Evolutionary conservation across 805 yeast genomes (phyloP), one percentile per base, ranked within the genome.

Genomic region (Suhomyces sp.): DNA sequence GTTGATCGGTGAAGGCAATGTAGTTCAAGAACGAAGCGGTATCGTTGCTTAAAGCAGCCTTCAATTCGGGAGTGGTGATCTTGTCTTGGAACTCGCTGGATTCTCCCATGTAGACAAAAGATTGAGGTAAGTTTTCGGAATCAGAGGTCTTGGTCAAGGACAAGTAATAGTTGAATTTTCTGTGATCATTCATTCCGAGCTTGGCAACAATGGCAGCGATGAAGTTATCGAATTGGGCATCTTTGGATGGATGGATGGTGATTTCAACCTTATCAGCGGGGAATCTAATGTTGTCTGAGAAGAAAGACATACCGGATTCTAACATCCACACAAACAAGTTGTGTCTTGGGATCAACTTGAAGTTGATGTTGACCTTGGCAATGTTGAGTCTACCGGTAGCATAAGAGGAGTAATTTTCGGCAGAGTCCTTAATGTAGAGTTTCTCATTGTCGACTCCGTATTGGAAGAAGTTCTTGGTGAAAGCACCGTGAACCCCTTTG

Each of bases 381-480:
- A 93, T 73, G 58, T 87, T 82, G 40, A 77, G 67, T 60, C 98
- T 81, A 43, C 98, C 98, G 38, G 95, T 76, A 27, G 96, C 95
- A 57, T 87, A 93, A 23, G 85, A 69, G 68, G 74, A 62, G 59
- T 62, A 87, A 40, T 71, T 66, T 48, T 82, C 80, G 17, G 80
- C 65, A 31, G 79, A 74, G 53, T 83, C 95, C 57, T 76, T 72
- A 47, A 79, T 68, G 44, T 71, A 68, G 50, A 77, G 60, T 38
- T 68, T 57, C 15, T 61, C 64, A 25, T 53, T 38, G 5, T 68
- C 53, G 22, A 72, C 76, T 43, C 96, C 96, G 40, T 83, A 90
- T 56, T 83, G 88, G 50, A 70, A 77, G 56, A 93, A 93, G 56
- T 90, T 83, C 25, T 74, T 72, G 28, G 71, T 66, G 40, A 90